These are phyloP conservation scores for Lecanicillium sp. DNA, from an alignment of 2,329 filamentous ascomycete genomes.

Conservation along the genomic window DNA sequence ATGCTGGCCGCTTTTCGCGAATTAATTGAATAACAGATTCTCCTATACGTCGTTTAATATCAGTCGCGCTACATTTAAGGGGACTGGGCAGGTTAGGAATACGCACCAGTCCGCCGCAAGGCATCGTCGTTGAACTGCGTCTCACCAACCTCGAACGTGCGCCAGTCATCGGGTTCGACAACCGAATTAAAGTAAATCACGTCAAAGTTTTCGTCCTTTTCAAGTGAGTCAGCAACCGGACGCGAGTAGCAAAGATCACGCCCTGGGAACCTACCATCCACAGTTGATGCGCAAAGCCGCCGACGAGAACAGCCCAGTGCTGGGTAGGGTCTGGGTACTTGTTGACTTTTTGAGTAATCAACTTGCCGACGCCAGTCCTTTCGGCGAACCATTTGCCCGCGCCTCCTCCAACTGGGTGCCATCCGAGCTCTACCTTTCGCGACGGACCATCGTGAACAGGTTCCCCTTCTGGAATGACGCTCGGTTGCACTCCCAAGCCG, in stretches of 20 bases:
- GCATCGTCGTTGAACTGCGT: slow-evolving; percentile 48
- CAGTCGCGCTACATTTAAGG: no score
- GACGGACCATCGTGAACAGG: slow-evolving; percentile 21
- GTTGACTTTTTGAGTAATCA: slow-evolving; percentile 47
- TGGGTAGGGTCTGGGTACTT: slow-evolving; percentile 50
- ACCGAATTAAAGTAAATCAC: slow-evolving; percentile 48
- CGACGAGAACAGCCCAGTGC: slow-evolving; percentile 51
- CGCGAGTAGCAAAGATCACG: no score
- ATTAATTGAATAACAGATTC: slow-evolving; percentile 47
- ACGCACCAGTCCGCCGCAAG: slow-evolving; percentile 36
- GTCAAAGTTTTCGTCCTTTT: slow-evolving; percentile 44
- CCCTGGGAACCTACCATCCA: slow-evolving; percentile 52
- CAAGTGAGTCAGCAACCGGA: accelerated
- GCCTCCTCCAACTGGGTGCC: slow-evolving; percentile 49
- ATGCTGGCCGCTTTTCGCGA: slow-evolving; percentile 36
- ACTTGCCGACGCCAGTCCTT: slow-evolving; percentile 43
- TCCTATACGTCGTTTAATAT: slow-evolving; percentile 23
- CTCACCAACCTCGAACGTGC: slow-evolving; percentile 40
- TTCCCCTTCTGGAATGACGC: slow-evolving; percentile 19
- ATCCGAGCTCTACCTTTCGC: slow-evolving; percentile 41
- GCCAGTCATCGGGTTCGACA: slow-evolving; percentile 38
- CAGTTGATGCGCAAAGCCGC: slow-evolving; percentile 46
- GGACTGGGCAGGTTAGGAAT: no score
- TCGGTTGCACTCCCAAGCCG: slow-evolving; percentile 23
- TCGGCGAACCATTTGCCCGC: slow-evolving; percentile 52